These are phyloP conservation scores for Exophiala sp. DNA, from an alignment of 2,329 filamentous ascomycete species.

Conservation along the genomic window DNA sequence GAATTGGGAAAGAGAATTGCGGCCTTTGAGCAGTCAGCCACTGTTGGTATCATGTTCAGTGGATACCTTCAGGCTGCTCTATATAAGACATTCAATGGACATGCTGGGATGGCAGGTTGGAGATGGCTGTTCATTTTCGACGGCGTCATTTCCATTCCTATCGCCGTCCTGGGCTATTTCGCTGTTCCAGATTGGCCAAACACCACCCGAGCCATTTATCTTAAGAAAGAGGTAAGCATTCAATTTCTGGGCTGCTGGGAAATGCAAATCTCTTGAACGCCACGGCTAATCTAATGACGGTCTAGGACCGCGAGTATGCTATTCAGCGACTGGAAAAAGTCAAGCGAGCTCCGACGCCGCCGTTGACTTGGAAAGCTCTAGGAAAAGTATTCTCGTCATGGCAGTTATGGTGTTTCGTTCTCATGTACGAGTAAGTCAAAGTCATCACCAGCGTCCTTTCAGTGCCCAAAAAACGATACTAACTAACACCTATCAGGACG, in stretches of 20 bases:
- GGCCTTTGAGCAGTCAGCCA: conserved; percentile 46
- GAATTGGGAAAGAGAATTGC: conserved; percentile 49
- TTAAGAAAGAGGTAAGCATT: conserved; percentile 28
- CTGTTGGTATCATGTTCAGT: conserved; percentile 39
- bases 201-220: conserved; percentile 34
- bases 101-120: conserved; percentile 41
- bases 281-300: too few species aligned
- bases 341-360: neutral
- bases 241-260: too few species aligned
- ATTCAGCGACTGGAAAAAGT: conserved; percentile 24
- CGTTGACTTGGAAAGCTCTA: neutral
- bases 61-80: conserved; percentile 52
- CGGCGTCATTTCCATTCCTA: conserved; percentile 39
- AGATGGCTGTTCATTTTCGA: conserved; percentile 38
- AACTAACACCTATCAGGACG: neutral
- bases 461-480: neutral
- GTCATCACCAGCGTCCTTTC: too few species aligned
- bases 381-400: neutral
- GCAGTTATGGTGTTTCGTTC: neutral
- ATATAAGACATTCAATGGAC: conserved; percentile 47
- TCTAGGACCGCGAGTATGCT: neutral
- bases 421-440: neutral
- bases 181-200: conserved; percentile 36
- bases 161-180: conserved; percentile 41
- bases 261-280: too few species aligned